A percentile compares a stretch with the other conserved stretches of the same genome.
Conservation (phyloP, 2,329 filamentous ascomycete species). For the Arachnomyces sp. region DNA sequence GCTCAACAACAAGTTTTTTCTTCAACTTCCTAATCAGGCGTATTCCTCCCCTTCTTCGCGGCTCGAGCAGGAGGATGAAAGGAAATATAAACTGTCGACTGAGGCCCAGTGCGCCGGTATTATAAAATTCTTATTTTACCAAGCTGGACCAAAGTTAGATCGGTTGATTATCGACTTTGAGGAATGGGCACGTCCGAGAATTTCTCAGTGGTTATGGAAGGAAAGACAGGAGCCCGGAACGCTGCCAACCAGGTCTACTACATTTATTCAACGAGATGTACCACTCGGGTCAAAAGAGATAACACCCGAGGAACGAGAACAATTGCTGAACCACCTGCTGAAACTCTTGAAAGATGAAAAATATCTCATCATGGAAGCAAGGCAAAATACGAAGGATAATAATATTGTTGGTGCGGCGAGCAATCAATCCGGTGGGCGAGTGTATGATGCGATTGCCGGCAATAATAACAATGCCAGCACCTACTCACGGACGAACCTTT, state of each 20-base stretch:
- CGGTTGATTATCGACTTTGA: conserved; percentile 24
- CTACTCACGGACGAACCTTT: not conserved
- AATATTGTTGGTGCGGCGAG: not conserved
- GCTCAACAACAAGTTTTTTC: conserved; percentile 28
- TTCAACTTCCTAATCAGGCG: conserved; percentile 25
- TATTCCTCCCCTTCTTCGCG: conserved; percentile 14
- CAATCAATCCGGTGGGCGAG: not conserved
- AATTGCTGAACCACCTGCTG: conserved; percentile 22
- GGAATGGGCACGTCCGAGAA: conserved; percentile 19
- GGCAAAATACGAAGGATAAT: conserved; percentile 3
- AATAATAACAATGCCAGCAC: not conserved
- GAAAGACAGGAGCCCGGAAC: conserved; percentile 21
- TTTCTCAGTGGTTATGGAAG: conserved; percentile 19
- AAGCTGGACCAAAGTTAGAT: conserved; percentile 16
- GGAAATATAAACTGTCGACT: conserved; percentile 8
- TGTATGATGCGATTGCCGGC: not conserved
- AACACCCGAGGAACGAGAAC: conserved; percentile 15
- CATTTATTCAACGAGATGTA: conserved; percentile 2
- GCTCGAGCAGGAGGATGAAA: not conserved
- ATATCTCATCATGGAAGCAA: conserved; percentile 21
- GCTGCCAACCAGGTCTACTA: conserved; percentile 13
- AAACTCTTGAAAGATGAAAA: conserved; percentile 25
- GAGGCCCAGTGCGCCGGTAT: conserved; percentile 20
- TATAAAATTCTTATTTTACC: conserved; percentile 25
- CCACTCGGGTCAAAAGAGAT: conserved; percentile 9